Evolutionary conservation across 495 filamentous ascomycete genomes (phyloP).

Genomic region (Aspergillus bertholletiae): DNA sequence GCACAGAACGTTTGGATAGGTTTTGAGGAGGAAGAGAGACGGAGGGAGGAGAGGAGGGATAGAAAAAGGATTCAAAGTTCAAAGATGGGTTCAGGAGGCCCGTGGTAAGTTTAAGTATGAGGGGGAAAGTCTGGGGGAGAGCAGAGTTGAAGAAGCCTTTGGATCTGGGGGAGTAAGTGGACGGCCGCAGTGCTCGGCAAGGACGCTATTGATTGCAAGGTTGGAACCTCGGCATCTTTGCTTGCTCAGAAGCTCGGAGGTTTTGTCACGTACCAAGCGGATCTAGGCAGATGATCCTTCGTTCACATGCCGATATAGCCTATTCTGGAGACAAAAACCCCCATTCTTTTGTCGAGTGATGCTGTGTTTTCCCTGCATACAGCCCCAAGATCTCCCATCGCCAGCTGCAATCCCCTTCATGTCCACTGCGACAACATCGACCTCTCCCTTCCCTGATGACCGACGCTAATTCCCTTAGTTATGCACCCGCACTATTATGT

Average conservation of each 20-base stretch:
- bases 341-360: no score
- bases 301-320: slow-evolving; percentile 46
- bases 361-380: not conserved
- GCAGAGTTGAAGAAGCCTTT: slow-evolving; percentile 26
- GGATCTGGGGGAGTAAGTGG: slow-evolving; percentile 19
- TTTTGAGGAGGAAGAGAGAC: slow-evolving; percentile 1
- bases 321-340: no score
- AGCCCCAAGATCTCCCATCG: not conserved
- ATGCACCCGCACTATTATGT: not conserved
- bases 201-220: slow-evolving; percentile 14
- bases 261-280: slow-evolving; percentile 17
- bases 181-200: slow-evolving; percentile 37
- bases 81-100: slow-evolving; percentile 2
- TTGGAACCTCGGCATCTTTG: slow-evolving; percentile 43
- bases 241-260: slow-evolving; percentile 21
- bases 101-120: slow-evolving; percentile 19
- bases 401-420: no score
- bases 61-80: slow-evolving; percentile 14
- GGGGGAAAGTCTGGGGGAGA: slow-evolving; percentile 23
- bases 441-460: no score
- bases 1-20: not conserved
- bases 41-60: slow-evolving; percentile 10
- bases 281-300: slow-evolving; percentile 20
- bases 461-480: not conserved
- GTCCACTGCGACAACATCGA: no score